phyloP scores from a whole-genome alignment of 306 rosid species.

The Hippophae rhamnoides region DNA sequence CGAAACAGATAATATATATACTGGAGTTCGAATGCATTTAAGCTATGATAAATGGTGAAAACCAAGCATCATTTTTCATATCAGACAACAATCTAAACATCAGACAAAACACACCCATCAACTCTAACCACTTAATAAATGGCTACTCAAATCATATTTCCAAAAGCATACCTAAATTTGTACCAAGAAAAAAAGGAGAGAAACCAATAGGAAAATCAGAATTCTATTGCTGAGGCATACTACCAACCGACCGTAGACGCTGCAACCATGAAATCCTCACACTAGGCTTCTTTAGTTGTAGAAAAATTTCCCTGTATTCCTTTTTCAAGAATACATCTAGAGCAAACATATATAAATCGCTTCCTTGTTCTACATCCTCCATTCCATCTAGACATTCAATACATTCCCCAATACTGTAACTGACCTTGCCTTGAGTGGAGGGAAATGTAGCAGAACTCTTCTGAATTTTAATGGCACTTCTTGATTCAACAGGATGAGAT shows the following conservation, averaged over 20 bases:
- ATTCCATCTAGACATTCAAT: slow-evolving; percentile 54
- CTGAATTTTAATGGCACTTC: slow-evolving; percentile 15
- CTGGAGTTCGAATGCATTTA: no score
- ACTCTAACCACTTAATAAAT: no score
- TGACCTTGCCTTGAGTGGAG: slow-evolving; percentile 22
- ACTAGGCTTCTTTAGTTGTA: slow-evolving; percentile 49
- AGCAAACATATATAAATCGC: slow-evolving; percentile 67
- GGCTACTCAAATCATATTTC: not conserved
- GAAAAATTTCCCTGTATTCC: slow-evolving; percentile 67
- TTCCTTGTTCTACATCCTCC: slow-evolving; percentile 59
- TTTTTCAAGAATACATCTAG: slow-evolving; percentile 60
- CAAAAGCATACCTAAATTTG: slow-evolving; percentile 1
- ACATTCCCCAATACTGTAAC: slow-evolving; percentile 60
- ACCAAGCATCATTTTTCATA: no score
- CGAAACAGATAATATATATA: no score
- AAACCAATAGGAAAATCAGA: slow-evolving; percentile 4
- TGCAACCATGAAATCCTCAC: slow-evolving; percentile 61
- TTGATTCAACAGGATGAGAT: slow-evolving; percentile 32
- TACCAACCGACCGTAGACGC: slow-evolving; percentile 46
- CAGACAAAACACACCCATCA: no score
- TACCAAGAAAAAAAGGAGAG: not conserved
- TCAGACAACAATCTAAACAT: no score
- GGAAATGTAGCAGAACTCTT: slow-evolving; percentile 20
- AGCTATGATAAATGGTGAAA: no score
- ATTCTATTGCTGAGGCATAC: slow-evolving; percentile 21